Base-by-base conservation (phyloP, 2,329 filamentous ascomycete genomes). In the Aspergillus hiratsukae region DNA sequence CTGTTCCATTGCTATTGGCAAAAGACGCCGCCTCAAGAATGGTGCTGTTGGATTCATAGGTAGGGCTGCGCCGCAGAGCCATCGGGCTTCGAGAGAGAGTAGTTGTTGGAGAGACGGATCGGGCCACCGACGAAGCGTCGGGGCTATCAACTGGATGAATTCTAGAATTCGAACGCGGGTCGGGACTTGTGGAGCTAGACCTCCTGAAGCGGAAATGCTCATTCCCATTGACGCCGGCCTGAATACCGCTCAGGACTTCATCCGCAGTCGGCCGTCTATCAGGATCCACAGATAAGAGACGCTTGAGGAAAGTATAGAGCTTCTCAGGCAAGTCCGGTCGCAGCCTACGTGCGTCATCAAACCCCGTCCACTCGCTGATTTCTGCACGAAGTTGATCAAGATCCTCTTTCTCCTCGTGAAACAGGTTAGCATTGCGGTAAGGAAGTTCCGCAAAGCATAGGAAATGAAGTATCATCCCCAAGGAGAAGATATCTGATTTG, bases 401-500 rank as follows among this genome's bases (percentile, higher is more conserved):
- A 62, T 97, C 91, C 70, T 99, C 94, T 54, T 91, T 86, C 68
- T 97, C 93, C 72, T 97, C 93, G 58, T 96, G 85, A 23, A 95
- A 81, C 3, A 87, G 82, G 69, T 97, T 93, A 52, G 92, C 90
- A 64, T 88, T 89, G 25, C 77, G 80, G 69, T 97, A 99, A 0
- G 94, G 94, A 10, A 99, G 81, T 49, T 87, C 83, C 1, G 88
- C 90, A 70, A 99, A 99, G 71, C 94, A 99, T 81, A 99, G 88
- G 69, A 99, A 99, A 72, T 97, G 96, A 3, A 99, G 81, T 55
- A 97, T 97, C 93, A 99, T 97, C 50, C 94, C 94, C 0, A 99
- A 79, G 1, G 92, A 97, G 73, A 99, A 99, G n/a, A 99, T 89
- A 68, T 99, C 94, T 0, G 92, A 97, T 69, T 97, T 99, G 27